Base-by-base conservation (phyloP, 2,329 filamentous ascomycete genomes). In the Cytospora schulzeri region DNA sequence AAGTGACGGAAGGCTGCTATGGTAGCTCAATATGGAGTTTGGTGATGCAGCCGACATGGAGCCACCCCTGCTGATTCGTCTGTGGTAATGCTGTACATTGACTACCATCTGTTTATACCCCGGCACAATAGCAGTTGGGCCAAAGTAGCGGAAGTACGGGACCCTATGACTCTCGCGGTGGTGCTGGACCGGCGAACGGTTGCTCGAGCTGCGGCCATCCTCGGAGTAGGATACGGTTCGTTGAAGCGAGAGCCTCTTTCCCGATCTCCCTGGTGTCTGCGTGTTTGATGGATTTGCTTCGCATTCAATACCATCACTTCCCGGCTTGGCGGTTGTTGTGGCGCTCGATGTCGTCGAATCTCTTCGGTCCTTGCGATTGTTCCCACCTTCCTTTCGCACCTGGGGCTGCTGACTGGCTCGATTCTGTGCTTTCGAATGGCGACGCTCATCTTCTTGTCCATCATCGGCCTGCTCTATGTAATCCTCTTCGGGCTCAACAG, bases 31-130 rank as follows among this genome's bases (percentile, higher is more conserved):
- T 61, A 72, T 71, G 1, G 82, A 81, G 24, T 79, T 50, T 0
- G 84, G 82, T 0, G 84, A 86, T 0, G 81, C 78, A 11, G 76
- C 80, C 0, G 87, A 85, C 55, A 85, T 83, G 22, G 86, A 88
- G 58, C 81, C 82, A 8, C 78, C 80, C 11, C 81, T 83, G 60
- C 87, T 88, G 28, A 83, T 83, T 28, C 87, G 83, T 65, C 87
- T 81, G 66, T 90, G 88, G 65, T 88, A 84, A 33, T 93, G 86
- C 61, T 90, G 88, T 22, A 76, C 70, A 53, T 76, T 72, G 65
- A 91, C 88, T 29, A 96, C 91, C 91, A 96, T 96, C 75, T 96
- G 92, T 76, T 96, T 96, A 78, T 93, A 96, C 26, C 92, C 92
- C 1, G 92, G 92, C 60, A 95, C 91, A 72, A 96, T 96, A 67